Evolutionary conservation across 2,329 filamentous ascomycete species (phyloP).

Genomic region (Hypoxylon sp.): DNA sequence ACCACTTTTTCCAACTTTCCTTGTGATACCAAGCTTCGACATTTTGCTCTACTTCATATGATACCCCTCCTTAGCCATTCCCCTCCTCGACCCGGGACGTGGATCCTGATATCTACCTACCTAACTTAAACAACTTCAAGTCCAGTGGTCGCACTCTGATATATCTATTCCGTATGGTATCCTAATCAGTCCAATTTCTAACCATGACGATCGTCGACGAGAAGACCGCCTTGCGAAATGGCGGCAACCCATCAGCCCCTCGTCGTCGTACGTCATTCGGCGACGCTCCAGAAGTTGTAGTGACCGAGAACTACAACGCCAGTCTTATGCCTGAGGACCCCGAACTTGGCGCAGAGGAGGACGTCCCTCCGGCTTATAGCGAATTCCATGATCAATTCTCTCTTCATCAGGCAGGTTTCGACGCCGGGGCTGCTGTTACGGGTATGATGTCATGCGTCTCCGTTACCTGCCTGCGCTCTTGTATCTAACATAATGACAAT

Average conservation of each 20-base stretch:
- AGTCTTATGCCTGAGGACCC: constrained; percentile 51
- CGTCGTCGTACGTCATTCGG: constrained; percentile 36
- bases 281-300: constrained; percentile 49
- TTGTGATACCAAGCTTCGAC: constrained; percentile 25
- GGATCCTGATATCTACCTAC: constrained; percentile 1
- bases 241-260: constrained; percentile 5
- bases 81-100: not conserved
- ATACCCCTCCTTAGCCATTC: constrained; percentile 37
- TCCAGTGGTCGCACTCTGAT: not conserved
- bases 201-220: constrained; percentile 39
- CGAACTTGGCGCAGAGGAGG: constrained; percentile 55
- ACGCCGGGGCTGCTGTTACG: constrained; percentile 70
- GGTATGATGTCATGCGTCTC: constrained; percentile 54
- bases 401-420: constrained; percentile 71
- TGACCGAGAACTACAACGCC: constrained; percentile 55
- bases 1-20: not conserved
- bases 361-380: constrained; percentile 69
- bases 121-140: not conserved
- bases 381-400: constrained; percentile 67
- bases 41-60: constrained; percentile 24
- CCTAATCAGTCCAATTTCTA: not conserved
- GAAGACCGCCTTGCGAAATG: constrained; percentile 19
- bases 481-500: constrained; percentile 27
- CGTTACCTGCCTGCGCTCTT: not conserved
- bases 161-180: constrained; percentile 23